A percentile compares a stretch with the other conserved stretches of the same genome.
phyloP scores from a whole-genome alignment of 208 protist species.

The Herpetomonas samuelpessoai region DNA sequence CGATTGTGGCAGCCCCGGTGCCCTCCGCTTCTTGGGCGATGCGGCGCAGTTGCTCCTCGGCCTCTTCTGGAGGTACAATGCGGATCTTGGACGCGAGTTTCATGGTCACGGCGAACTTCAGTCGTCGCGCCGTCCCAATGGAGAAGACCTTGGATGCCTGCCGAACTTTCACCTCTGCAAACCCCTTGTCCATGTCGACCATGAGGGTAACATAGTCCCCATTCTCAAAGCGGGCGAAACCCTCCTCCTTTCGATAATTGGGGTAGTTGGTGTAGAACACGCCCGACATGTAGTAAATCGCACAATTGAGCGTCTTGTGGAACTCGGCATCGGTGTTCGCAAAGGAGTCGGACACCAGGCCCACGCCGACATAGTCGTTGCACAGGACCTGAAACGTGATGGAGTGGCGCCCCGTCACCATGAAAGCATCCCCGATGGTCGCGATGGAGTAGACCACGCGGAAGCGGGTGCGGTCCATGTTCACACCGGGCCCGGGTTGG shows the following conservation, averaged over 20 bases:
- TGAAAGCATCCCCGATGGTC: slow-evolving; percentile 65
- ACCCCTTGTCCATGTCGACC: slow-evolving; percentile 81
- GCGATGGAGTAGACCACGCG: slow-evolving; percentile 82
- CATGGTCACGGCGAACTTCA: slow-evolving; percentile 83
- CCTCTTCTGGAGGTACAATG: slow-evolving; percentile 74
- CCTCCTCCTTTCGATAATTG: slow-evolving; percentile 88
- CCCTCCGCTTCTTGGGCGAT: no score
- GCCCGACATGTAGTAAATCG: slow-evolving; percentile 92
- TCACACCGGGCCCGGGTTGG: slow-evolving; percentile 68
- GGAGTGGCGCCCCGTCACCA: slow-evolving; percentile 75
- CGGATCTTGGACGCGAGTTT: slow-evolving; percentile 70
- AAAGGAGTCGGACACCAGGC: slow-evolving; percentile 82
- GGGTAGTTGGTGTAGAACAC: slow-evolving; percentile 92
- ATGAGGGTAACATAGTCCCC: slow-evolving; percentile 70
- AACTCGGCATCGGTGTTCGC: slow-evolving; percentile 81
- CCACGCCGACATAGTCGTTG: slow-evolving; percentile 87
- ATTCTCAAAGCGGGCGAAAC: slow-evolving; percentile 64
- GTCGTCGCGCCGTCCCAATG: slow-evolving; percentile 51
- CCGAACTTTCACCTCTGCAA: slow-evolving; percentile 75
- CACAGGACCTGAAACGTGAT: slow-evolving; percentile 80
- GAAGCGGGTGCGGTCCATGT: slow-evolving; percentile 64
- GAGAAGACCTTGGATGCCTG: slow-evolving; percentile 77
- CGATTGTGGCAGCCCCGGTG: no score
- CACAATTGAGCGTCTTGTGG: slow-evolving; percentile 83
- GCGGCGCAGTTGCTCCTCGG: slow-evolving; percentile 7